Evolutionary conservation across 306 rosid species (phyloP).

Genomic region (Pyrus bretschneideri): DNA sequence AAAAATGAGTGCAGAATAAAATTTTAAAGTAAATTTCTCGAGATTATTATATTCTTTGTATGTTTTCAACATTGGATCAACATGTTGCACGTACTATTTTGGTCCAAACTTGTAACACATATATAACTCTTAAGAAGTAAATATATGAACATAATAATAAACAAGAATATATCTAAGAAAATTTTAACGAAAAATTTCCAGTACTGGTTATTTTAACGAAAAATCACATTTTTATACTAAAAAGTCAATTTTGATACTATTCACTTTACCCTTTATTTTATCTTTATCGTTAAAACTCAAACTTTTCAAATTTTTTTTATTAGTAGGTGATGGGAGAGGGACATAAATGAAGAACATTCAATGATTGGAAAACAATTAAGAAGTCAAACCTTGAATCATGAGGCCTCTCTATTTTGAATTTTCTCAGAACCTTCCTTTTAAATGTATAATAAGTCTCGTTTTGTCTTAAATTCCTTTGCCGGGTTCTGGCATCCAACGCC

Average conservation of each 20-base stretch:
- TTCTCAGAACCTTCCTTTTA: conserved; percentile 12
- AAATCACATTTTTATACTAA: too few relatives aligned
- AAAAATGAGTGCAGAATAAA: too few relatives aligned
- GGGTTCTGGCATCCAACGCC: conserved; percentile 4
- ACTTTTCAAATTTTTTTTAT: too few relatives aligned
- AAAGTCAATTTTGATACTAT: too few relatives aligned
- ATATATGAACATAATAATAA: not conserved
- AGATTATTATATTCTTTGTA: too few relatives aligned
- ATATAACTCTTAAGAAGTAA: not conserved
- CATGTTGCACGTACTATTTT: not conserved
- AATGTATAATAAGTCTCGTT: not conserved
- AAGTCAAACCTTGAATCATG: not conserved
- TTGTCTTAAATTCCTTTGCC: not conserved
- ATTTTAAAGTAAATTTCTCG: too few relatives aligned
- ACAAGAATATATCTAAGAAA: not conserved
- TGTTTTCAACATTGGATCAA: not conserved
- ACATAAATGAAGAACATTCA: not conserved
- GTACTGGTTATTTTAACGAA: too few relatives aligned
- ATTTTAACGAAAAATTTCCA: too few relatives aligned
- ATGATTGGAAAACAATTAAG: not conserved
- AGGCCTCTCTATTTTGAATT: not conserved
- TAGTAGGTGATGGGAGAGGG: not conserved
- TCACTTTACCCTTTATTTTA: too few relatives aligned
- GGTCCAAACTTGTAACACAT: not conserved
- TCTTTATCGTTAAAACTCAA: too few relatives aligned